phyloP scores from a whole-genome alignment of 257 asterid genomes.

The Nicotiana knightiana region DNA sequence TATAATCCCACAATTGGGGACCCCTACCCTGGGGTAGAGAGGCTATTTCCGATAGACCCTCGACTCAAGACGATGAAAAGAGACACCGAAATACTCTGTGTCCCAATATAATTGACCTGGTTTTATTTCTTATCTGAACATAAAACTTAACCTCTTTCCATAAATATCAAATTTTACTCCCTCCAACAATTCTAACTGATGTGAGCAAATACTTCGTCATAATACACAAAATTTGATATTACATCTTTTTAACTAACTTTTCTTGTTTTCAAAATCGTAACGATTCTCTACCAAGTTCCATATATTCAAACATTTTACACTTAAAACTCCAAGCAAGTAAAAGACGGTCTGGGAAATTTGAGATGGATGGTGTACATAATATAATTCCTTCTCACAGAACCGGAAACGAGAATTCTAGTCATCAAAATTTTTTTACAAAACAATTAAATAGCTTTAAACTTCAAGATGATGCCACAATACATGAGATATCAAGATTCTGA shows the following conservation, averaged over 20 bases:
- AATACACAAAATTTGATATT: background rate
- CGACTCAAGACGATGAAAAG: too few species aligned
- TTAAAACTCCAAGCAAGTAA: background rate
- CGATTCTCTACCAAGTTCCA: background rate
- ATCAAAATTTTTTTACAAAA: background rate
- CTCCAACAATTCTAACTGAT: too few species aligned
- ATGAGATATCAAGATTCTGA: slow-evolving; percentile 3
- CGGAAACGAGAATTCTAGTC: background rate
- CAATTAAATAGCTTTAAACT: background rate
- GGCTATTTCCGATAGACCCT: too few species aligned
- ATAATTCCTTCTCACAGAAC: background rate
- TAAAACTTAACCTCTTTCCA: too few species aligned
- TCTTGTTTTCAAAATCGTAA: background rate
- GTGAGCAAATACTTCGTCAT: background rate
- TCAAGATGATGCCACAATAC: background rate
- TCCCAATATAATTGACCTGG: too few species aligned
- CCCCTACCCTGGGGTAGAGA: too few species aligned
- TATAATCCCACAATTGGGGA: too few species aligned
- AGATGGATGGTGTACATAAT: background rate
- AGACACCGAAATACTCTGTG: too few species aligned
- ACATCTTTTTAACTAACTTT: background rate
- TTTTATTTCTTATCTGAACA: too few species aligned
- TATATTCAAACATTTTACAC: background rate
- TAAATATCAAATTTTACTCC: too few species aligned
- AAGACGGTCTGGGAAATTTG: background rate